Evolutionary conservation across 257 asterid species (phyloP).

Genomic region (Asclepias syriaca): DNA sequence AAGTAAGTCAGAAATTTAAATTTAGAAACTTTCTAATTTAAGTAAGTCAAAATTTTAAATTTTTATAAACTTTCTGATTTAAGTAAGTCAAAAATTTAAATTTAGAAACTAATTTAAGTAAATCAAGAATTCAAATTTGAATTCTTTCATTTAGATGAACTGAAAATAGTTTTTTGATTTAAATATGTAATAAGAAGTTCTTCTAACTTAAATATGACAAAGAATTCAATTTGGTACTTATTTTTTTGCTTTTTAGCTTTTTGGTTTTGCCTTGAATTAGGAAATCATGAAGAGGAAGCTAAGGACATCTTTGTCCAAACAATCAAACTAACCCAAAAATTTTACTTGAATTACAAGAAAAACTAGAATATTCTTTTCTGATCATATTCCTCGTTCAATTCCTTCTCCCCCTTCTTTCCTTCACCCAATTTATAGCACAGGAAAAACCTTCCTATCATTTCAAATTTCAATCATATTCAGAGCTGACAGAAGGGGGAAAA

Average conservation of each 20-base stretch:
- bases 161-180: too few relatives aligned
- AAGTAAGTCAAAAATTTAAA: too few relatives aligned
- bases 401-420: constrained; percentile 14
- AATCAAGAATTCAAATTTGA: too few relatives aligned
- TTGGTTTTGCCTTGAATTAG: constrained; percentile 1
- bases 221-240: too few relatives aligned
- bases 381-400: constrained; percentile 19
- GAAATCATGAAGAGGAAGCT: constrained; percentile 39
- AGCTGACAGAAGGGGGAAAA: not conserved
- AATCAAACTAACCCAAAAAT: constrained; percentile 23
- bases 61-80: too few relatives aligned
- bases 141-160: too few relatives aligned
- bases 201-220: too few relatives aligned
- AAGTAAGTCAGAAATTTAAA: too few relatives aligned
- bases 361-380: constrained; percentile 58
- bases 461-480: constrained; percentile 4
- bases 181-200: too few relatives aligned
- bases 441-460: not conserved
- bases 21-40: too few relatives aligned
- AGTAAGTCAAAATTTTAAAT: too few relatives aligned
- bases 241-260: constrained; percentile 8
- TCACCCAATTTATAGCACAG: constrained; percentile 4
- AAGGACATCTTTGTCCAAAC: constrained; percentile 47
- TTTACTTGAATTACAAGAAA: constrained; percentile 81
- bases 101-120: too few relatives aligned